These are phyloP conservation scores for Russula foetens DNA, from an alignment of 768 basidiomycete genomes.

Conservation along the genomic window DNA sequence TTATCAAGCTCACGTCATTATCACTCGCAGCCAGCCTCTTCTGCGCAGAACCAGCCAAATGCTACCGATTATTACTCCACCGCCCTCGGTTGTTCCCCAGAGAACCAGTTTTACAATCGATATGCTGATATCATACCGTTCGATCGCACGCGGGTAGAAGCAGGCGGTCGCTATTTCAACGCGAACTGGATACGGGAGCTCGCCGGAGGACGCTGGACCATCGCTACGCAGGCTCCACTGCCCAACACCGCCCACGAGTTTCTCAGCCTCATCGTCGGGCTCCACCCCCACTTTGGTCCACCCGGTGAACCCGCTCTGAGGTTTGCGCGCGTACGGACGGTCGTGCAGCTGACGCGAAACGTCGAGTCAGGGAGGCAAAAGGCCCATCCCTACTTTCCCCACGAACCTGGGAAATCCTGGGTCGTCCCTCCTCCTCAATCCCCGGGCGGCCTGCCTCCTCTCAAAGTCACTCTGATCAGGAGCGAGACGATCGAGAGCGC, in stretches of 20 bases:
- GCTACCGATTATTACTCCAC: constrained; percentile 46
- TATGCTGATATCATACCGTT: constrained; percentile 72
- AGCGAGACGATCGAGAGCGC: constrained; percentile 43
- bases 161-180: constrained; percentile 61
- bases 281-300: constrained; percentile 36
- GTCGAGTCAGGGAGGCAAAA: constrained; percentile 65
- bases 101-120: constrained; percentile 49
- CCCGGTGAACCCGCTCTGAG: constrained; percentile 14
- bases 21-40: constrained; percentile 19
- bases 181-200: constrained; percentile 80
- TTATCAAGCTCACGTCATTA: constrained; percentile 21
- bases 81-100: constrained; percentile 36
- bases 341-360: constrained; percentile 75
- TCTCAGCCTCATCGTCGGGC: constrained; percentile 48
- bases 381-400: constrained; percentile 73
- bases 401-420: constrained; percentile 40
- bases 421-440: constrained; percentile 41
- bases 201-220: constrained; percentile 71
- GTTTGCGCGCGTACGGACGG: constrained; percentile 51
- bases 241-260: constrained; percentile 64
- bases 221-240: constrained; percentile 79
- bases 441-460: constrained; percentile 28
- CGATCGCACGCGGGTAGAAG: constrained; percentile 69
- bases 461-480: constrained; percentile 52
- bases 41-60: constrained; percentile 21